Base-by-base conservation (phyloP, 768 basidiomycete genomes). In the Amanita polypyramis region DNA sequence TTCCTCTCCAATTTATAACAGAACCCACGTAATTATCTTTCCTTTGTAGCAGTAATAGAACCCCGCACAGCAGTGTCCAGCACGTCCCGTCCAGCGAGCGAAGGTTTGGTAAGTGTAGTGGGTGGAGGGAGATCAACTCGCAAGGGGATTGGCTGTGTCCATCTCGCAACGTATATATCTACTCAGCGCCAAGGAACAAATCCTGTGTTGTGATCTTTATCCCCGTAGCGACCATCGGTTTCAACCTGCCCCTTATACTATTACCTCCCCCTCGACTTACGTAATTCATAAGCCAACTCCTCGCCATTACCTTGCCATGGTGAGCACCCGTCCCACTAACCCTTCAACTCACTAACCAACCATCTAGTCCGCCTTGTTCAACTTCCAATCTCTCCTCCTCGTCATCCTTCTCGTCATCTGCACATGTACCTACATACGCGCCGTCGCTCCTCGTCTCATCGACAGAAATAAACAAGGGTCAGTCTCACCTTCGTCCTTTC, bases 391-490 rank as follows among this genome's bases (percentile, higher is more conserved):
- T 0, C 76, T 99, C 15, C 76, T 99, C 15, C 81, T 95, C 59
- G 92, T 95, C 62, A 83, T 97, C 54, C 77, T 98, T 7, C 75
- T 99, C 42, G 73, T 88, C 63, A 92, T 97, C 51, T 99, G 96
- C 70, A 98, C 96, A 50, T 97, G 90, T 70, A 93, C 95, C 3
- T 99, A 98, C 65, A 76, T 94, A 11, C 82, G 96, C 38, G 82
- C 89, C 0, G 83, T 94, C 12, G 83, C 89, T 2, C 96, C 96
- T 9, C 76, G 89, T 20, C 70, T 98, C 4, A 75, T 98, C 10
- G 96, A 99, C 64, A 73, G 86, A 54, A 97, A 98, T 64, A 92
- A 93, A 66, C 76, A 91, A 65, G 95, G 96, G 95, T 95, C 56
- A 54, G 76, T 59, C 4, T 11, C 29, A n/a, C 25, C n/a, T 30